Conservation (phyloP, 805 yeast genomes). For the Metschnikowia sp. region DNA sequence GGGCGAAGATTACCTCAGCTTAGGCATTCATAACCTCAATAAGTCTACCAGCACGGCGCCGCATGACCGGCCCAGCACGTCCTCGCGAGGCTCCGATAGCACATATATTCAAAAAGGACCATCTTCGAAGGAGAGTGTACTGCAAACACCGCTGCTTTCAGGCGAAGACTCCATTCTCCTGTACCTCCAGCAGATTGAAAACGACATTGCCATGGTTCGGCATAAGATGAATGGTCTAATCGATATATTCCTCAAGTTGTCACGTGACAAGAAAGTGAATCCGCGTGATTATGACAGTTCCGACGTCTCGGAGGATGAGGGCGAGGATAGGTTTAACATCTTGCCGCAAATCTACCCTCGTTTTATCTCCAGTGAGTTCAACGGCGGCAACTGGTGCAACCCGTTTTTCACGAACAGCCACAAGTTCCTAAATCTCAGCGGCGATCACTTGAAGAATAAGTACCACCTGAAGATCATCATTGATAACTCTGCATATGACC, state of each 20-base stretch:
- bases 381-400: slow-evolving; percentile 79
- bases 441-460: slow-evolving; percentile 40
- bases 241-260: slow-evolving; percentile 30
- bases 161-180: slow-evolving; percentile 10
- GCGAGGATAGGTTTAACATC: slow-evolving; percentile 33
- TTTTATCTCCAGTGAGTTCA: slow-evolving; percentile 59
- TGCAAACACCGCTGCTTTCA: not conserved
- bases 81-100: slow-evolving; percentile 13
- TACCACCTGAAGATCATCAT: slow-evolving; percentile 46
- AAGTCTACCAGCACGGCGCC: slow-evolving; percentile 14
- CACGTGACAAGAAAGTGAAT: slow-evolving; percentile 30
- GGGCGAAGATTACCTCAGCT: slow-evolving; percentile 27
- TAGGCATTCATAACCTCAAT: slow-evolving; percentile 29
- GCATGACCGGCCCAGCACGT: slow-evolving; percentile 7
- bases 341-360: slow-evolving; percentile 71
- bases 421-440: slow-evolving; percentile 38
- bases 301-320: slow-evolving; percentile 33
- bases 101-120: slow-evolving; percentile 4
- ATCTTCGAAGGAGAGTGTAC: not conserved
- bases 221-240: slow-evolving; percentile 27
- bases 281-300: slow-evolving; percentile 37
- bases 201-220: slow-evolving; percentile 37
- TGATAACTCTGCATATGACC: slow-evolving; percentile 45
- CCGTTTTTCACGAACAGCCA: slow-evolving; percentile 51
- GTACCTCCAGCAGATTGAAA: slow-evolving; percentile 37